Base-by-base conservation (phyloP, 2,329 filamentous ascomycete species). In the Lachnellula occidentalis region DNA sequence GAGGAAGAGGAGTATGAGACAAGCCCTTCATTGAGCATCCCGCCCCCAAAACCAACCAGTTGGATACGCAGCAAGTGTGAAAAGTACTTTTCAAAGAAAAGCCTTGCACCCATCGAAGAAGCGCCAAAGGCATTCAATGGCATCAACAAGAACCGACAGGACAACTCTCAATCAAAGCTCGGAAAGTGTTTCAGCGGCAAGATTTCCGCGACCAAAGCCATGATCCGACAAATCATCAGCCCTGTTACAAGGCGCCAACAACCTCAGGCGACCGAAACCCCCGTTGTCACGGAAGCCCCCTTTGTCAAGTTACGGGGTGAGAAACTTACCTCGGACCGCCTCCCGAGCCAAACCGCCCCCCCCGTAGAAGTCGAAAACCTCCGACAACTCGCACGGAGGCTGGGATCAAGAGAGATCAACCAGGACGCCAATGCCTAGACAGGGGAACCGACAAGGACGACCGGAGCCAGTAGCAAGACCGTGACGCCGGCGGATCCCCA, bases 331-430 rank as follows among this genome's bases (percentile, higher is more conserved):
- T 39, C 51, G 6, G 19, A 57, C 24, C 24, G 24, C 34, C 36
- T 57, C 11, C 45, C 51, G 5, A 17, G 14, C 5, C 22, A 57
- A 14, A 39, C 53, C 8, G 53, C 54, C 24, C 24, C 24, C 24
- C 7, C 24, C 24, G 24, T 6, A 1, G 24, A 24, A 24, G 24
- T 6, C 5, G 24, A 24, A 24, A 24, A 37, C n/a, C 36, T 37
- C 14, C 12, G 36, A 5, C 36, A 14, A 5, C 1, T 37, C 36
- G n/a, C n/a, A 37, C n/a, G 36, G 36, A 37, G n/a, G 36, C n/a
- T 37, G 36, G 14, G 5, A 14, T 37, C 14, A 37, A 37, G 36
- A n/a, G 8, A 4, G 2, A 14, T 7, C 7, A n/a, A n/a, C 36
- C 36, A 37, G n/a, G 14, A 37, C 36, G 36, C 36, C 14, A 37